Conservation (phyloP, 768 basidiomycete genomes). For the Suillus subluteus region DNA sequence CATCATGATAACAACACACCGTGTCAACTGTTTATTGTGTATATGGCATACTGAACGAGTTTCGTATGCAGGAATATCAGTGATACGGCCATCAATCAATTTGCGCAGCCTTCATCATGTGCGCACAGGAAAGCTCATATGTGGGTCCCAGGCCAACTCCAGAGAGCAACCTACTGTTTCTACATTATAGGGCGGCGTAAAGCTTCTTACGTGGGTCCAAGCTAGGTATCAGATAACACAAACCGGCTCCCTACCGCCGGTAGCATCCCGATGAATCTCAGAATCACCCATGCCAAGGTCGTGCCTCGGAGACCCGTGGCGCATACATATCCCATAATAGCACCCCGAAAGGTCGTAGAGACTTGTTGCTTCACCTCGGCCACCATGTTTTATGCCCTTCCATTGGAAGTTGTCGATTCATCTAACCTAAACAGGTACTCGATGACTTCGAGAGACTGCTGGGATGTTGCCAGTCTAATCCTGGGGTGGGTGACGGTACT, state of each 20-base stretch:
- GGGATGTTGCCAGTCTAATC: background rate
- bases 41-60: background rate
- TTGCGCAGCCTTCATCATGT: background rate
- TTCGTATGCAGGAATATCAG: background rate
- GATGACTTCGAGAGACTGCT: background rate
- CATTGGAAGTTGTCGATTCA: background rate
- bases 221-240: background rate
- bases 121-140: background rate
- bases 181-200: background rate
- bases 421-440: slow-evolving; percentile 4
- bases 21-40: background rate
- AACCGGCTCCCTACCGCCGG: background rate
- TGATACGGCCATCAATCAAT: background rate
- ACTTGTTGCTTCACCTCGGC: background rate
- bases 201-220: background rate
- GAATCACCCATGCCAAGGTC: background rate
- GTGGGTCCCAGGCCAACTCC: background rate
- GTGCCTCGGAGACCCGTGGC: background rate
- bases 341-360: background rate
- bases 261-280: background rate
- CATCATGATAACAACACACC: background rate
- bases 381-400: background rate
- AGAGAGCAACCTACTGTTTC: background rate
- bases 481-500: background rate
- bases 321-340: background rate